Conservation (phyloP, 345 rosid species). For the Dimocarpus longan region DNA sequence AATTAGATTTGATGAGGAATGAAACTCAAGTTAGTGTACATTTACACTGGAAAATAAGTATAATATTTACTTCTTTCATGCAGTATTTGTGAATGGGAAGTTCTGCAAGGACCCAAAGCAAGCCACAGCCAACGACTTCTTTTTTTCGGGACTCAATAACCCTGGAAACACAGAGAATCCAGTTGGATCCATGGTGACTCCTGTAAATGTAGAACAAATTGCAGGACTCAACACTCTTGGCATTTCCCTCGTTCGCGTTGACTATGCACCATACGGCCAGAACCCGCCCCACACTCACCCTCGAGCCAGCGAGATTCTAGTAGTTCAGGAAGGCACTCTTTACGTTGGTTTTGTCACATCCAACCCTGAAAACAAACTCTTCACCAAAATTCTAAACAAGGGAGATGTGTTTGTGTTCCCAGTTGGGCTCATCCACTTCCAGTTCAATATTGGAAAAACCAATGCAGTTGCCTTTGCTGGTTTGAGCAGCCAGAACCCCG, state of each 20-base stretch:
- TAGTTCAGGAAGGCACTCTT: not conserved
- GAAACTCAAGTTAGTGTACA: too few relatives aligned
- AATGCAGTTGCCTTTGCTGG: conserved; percentile 1
- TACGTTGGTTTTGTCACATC: not conserved
- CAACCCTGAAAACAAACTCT: not conserved
- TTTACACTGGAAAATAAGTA: too few relatives aligned
- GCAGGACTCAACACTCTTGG: not conserved
- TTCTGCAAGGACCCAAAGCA: conserved; percentile 6
- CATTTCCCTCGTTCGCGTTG: not conserved
- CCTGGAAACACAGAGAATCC: not conserved
- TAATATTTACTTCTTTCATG: too few relatives aligned
- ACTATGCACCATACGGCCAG: not conserved
- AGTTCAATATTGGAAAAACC: not conserved
- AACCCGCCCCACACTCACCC: not conserved
- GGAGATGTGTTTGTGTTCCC: not conserved
- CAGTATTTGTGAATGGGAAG: not conserved
- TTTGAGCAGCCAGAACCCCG: not conserved
- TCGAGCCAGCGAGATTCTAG: not conserved
- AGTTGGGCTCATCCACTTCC: too few relatives aligned
- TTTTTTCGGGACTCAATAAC: not conserved
- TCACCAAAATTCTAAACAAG: not conserved
- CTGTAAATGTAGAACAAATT: not conserved
- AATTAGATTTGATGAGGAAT: too few relatives aligned
- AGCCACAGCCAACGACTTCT: not conserved
- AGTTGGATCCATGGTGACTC: not conserved